Evolutionary conservation across 768 basidiomycete genomes (phyloP), one percentile per base, ranked within the genome.

Genomic region (Tulasnella sp.): DNA sequence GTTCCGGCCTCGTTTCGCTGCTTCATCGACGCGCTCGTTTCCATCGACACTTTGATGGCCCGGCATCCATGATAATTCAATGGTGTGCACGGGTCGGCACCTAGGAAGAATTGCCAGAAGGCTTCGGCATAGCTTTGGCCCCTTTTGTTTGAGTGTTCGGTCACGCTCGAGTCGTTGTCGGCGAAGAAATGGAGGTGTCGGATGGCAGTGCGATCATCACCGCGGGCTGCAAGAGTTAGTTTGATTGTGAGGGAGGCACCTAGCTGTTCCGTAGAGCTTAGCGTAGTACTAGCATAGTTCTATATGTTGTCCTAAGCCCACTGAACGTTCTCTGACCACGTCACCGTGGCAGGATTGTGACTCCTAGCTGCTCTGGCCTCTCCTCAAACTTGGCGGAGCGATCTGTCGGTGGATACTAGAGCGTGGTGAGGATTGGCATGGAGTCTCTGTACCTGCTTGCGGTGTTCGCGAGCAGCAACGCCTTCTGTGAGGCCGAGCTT

Each of bases 21-120:
- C 40, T 7, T 5, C 36, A 64, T 77, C 76, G 6, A 71, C 76
- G 19, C 29, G 11, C 38, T 77, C 76, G 71, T 77, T 77, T 34
- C 76, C 76, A 7, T 38, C 36, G 38, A 77, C 74, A 71, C 58
- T 49, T 67, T 77, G 37, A n/a, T 77, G 76, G 49, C 76, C 76
- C 3, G 76, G 76, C 2, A 64, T 45, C 76, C 76, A 76, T 5
- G 74, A 1, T 45, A 77, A 2, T 22, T 39, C 39, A 3, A 77
- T 49, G n/a, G 45, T 74, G 45, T 40, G 42, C 39, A 39, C 15
- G 76, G 74, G 45, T 77, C 37, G 1, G 29, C 72, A 75, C 49
- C 76, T 6, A 75, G 39, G 73, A 74, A 39, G 11, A 14, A 34
- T 36, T n/a, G 11, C 17, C 45, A 67, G 29, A 76, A 76, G 37